These are phyloP conservation scores for Vitis cinerea DNA, from an alignment of 164 flowering plant species.

Conservation along the genomic window DNA sequence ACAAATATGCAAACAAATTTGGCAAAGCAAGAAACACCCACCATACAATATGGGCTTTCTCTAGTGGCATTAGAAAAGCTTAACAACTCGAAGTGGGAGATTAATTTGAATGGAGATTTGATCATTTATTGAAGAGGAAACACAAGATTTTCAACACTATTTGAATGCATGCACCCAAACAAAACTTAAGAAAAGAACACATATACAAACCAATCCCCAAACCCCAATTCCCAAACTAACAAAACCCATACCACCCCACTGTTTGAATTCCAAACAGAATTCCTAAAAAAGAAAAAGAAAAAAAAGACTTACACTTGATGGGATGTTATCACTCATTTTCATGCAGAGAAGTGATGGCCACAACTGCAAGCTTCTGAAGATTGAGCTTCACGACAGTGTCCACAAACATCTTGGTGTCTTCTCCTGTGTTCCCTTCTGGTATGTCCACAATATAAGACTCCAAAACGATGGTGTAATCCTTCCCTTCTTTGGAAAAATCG, in stretches of 20 bases:
- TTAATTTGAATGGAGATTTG: neutral
- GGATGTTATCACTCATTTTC: conserved; percentile 4
- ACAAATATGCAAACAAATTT: no score
- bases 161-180: neutral
- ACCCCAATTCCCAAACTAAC: neutral
- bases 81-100: no score
- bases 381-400: conserved; percentile 76
- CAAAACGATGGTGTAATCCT: conserved; percentile 60
- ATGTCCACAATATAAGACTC: conserved; percentile 79
- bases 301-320: neutral
- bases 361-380: conserved; percentile 62
- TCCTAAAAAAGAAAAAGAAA: neutral
- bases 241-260: neutral
- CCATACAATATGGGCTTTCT: neutral
- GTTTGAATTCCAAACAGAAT: no score
- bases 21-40: neutral
- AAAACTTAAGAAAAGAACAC: neutral
- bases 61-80: no score
- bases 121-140: neutral
- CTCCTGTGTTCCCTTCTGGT: conserved; percentile 75
- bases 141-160: neutral
- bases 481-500: conserved; percentile 42
- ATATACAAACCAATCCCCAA: conserved; percentile 1
- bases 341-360: conserved; percentile 42
- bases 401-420: conserved; percentile 76